Evolutionary conservation across 495 filamentous ascomycete genomes (phyloP).

Genomic region (Aspergillus taichungensis): DNA sequence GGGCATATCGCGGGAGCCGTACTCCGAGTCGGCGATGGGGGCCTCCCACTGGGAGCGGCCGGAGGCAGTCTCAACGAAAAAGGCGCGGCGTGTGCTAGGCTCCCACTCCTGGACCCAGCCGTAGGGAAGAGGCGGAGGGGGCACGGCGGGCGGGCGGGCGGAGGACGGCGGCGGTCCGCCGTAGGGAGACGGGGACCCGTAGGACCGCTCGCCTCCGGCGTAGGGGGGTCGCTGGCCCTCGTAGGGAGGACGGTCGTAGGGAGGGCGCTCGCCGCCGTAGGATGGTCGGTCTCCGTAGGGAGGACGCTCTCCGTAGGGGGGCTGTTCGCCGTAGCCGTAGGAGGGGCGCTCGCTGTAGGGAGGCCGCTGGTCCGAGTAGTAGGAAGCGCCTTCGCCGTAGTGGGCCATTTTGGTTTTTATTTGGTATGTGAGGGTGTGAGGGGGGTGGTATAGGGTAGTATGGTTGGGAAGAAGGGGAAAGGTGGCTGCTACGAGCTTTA

Average conservation of each 20-base stretch:
- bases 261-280: constrained; percentile 18
- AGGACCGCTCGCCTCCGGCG: constrained; percentile 4
- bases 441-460: not conserved
- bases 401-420: constrained; percentile 4
- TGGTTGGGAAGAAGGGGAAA: too few species aligned
- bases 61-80: constrained; percentile 50
- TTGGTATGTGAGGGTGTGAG: not conserved
- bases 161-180: constrained; percentile 8
- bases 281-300: constrained; percentile 1
- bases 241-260: constrained; percentile 10
- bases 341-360: constrained; percentile 9
- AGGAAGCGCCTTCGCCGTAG: constrained; percentile 6
- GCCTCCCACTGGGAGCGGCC: constrained; percentile 54
- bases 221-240: constrained; percentile 6
- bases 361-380: constrained; percentile 18
- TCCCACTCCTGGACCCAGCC: constrained; percentile 58
- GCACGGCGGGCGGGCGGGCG: constrained; percentile 24
- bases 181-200: constrained; percentile 6
- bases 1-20: constrained; percentile 15
- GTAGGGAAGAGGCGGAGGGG: constrained; percentile 43
- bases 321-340: constrained; percentile 7
- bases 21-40: constrained; percentile 19
- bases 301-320: constrained; percentile 5
- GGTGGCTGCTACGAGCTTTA: too few species aligned
- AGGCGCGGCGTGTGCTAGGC: constrained; percentile 45